These are phyloP conservation scores for Geoglossum glabrum DNA, from an alignment of 495 filamentous ascomycete species.

Conservation along the genomic window DNA sequence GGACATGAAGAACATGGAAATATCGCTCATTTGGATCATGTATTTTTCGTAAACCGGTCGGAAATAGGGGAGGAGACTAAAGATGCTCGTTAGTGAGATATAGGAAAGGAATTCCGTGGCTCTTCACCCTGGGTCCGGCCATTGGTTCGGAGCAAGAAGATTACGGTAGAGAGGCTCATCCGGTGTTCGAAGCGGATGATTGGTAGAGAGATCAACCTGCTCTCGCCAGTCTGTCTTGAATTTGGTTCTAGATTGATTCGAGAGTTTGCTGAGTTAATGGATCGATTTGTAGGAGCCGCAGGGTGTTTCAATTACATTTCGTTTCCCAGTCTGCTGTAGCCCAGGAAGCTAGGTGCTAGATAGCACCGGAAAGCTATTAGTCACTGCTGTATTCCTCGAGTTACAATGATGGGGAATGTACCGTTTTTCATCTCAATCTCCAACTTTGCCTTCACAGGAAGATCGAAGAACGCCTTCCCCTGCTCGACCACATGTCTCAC, in stretches of 20 bases:
- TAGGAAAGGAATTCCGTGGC: background rate
- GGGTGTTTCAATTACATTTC: constrained; percentile 23
- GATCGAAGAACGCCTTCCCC: constrained; percentile 56
- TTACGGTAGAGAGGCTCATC: constrained; percentile 55
- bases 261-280: constrained; percentile 6
- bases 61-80: constrained; percentile 45
- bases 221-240: constrained; percentile 43
- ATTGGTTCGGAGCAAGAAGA: constrained; percentile 74
- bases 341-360: constrained; percentile 27
- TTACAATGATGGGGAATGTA: constrained; percentile 22
- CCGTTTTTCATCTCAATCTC: constrained; percentile 82
- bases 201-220: constrained; percentile 75
- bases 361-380: background rate
- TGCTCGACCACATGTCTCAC: constrained; percentile 48
- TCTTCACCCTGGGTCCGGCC: constrained; percentile 34
- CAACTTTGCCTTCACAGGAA: constrained; percentile 59
- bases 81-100: constrained; percentile 9
- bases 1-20: constrained; percentile 58
- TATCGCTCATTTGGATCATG: constrained; percentile 45
- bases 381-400: constrained; percentile 10
- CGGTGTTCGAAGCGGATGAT: constrained; percentile 42
- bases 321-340: constrained; percentile 39
- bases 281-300: background rate
- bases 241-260: constrained; percentile 1
- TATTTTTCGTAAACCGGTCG: constrained; percentile 49